Conservation (phyloP, 176 grass and related monocot genomes). For the Oryza meyeriana region DNA sequence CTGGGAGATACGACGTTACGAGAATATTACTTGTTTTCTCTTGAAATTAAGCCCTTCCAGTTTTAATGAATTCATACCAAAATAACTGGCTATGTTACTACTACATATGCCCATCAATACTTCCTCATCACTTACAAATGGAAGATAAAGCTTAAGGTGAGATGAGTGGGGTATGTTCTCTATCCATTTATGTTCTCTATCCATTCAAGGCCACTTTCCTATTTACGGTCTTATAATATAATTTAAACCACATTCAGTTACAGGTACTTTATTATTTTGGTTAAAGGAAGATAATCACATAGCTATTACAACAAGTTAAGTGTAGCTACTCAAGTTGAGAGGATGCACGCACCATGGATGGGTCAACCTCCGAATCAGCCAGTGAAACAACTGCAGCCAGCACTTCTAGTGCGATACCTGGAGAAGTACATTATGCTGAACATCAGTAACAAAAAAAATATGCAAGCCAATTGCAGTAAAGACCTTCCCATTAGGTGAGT, state of each 20-base stretch:
- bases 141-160: not conserved
- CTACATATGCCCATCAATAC: not conserved
- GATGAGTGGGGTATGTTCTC: not conserved
- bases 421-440: constrained; percentile 32
- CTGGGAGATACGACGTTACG: not conserved
- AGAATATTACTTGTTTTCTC: not conserved
- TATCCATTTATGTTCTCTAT: not conserved
- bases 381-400: constrained; percentile 78
- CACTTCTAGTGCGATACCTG: constrained; percentile 88
- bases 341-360: constrained; percentile 59
- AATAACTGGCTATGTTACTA: not conserved
- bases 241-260: not conserved
- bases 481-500: not conserved
- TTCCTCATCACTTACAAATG: not conserved
- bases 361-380: constrained; percentile 61
- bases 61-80: not conserved
- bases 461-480: not conserved
- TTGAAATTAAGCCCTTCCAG: not conserved
- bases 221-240: not conserved
- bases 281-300: constrained; percentile 25
- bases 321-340: not conserved
- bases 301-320: not conserved
- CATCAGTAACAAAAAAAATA: not conserved
- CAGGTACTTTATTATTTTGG: not conserved
- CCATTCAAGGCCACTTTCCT: not conserved